Base-by-base conservation (phyloP, 768 basidiomycete genomes). In the Polyporus arcularius region DNA sequence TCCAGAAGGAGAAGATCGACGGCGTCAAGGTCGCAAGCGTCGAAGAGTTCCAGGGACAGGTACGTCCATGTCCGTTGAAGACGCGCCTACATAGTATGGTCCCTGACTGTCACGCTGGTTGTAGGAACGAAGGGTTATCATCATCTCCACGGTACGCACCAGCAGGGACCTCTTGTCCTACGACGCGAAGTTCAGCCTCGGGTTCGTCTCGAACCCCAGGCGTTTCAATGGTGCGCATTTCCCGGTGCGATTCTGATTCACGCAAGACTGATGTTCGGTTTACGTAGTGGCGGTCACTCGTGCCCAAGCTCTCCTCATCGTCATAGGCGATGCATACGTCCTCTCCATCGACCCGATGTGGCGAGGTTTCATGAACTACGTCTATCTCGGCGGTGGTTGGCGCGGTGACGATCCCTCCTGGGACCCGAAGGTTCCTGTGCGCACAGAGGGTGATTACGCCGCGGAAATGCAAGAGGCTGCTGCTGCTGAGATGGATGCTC, bases 231-330 rank as follows among this genome's bases (percentile, higher is more conserved):
- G 85, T 85, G 42, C 38, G 79, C n/a, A n/a, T 70, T 12, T 32
- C 55, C 38, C 30, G 14, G 12, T 35, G n/a, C 12, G n/a, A 18
- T 10, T 15, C 21, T 28, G 40, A 21, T 10, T 47, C n/a, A 16
- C 21, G 5, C 11, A 21, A 4, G 18, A 16, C 38, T 56, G 28
- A 46, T 28, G 39, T 38, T 39, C 38, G 8, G 28, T 28, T 18
- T 40, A 4, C 30, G 7, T 45, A 88, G 87, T 90, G 40, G 85
- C 87, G 4, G 70, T 90, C 14, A 90, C 87, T 0, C 84, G 87
- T 14, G 85, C 86, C 0, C 80, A 87, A 69, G 83, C 86, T 0
- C 73, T 89, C 5, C 78, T 89, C 16, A 81, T 88, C 61, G 74
- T 88, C 51, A 71, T 89, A 43, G 87, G 87, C 4, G 82, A 89